Evolutionary conservation across 768 basidiomycete genomes (phyloP).

Genomic region (Daedaleopsis sinensis): DNA sequence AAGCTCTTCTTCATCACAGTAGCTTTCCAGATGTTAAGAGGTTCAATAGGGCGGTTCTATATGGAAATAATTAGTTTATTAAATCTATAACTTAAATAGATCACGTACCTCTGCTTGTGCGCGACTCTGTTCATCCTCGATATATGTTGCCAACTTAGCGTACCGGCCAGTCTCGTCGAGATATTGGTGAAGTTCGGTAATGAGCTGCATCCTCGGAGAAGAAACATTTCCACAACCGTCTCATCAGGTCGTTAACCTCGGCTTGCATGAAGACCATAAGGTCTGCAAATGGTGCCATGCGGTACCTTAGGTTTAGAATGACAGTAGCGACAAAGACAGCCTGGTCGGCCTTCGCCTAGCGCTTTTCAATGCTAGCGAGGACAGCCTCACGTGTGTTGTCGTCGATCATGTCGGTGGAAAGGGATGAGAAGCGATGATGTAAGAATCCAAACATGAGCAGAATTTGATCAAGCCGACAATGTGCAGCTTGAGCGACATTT

Average conservation of each 20-base stretch:
- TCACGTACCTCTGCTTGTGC: neutral
- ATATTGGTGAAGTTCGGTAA: neutral
- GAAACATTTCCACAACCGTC: slow-evolving; percentile 4
- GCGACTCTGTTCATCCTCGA: neutral
- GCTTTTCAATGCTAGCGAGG: slow-evolving; percentile 21
- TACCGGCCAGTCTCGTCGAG: neutral
- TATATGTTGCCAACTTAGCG: neutral
- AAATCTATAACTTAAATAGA: neutral
- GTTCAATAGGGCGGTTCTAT: no score
- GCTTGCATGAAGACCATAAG: neutral
- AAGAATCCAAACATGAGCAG: slow-evolving; percentile 37
- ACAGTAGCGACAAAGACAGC: slow-evolving; percentile 21
- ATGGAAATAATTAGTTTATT: no score
- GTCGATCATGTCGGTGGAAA: neutral
- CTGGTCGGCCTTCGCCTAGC: slow-evolving; percentile 29
- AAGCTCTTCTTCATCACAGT: no score
- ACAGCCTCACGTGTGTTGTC: slow-evolving; percentile 1
- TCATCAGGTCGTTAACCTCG: slow-evolving; percentile 4
- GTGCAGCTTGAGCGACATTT: slow-evolving; percentile 36
- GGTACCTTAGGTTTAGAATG: neutral
- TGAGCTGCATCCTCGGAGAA: slow-evolving; percentile 1
- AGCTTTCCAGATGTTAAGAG: no score
- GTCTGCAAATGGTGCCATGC: neutral
- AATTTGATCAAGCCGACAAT: slow-evolving; percentile 37
- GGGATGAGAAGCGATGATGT: slow-evolving; percentile 9